Conservation (phyloP, 2,329 filamentous ascomycete species). For the Eutypella sp. region DNA sequence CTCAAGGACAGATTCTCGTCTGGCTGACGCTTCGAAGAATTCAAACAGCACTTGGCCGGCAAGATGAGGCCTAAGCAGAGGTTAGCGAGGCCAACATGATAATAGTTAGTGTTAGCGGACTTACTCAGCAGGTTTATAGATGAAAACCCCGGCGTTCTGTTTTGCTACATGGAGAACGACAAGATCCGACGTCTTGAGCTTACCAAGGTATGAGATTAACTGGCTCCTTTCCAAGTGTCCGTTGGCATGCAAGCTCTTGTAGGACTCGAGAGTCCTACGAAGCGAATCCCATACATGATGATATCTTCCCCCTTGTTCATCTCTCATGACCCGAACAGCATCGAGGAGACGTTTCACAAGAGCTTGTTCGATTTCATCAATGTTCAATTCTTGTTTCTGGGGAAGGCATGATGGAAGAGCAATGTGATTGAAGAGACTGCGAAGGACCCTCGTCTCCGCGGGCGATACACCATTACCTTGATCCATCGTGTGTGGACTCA, state of each 20-base stretch:
- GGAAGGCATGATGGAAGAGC: constrained; percentile 16
- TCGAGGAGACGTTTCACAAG: constrained; percentile 11
- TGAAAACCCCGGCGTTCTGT: constrained; percentile 17
- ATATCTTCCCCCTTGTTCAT: constrained; percentile 3
- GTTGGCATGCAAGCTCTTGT: constrained; percentile 10
- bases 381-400: constrained; percentile 8
- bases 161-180: constrained; percentile 15
- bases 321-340: constrained; percentile 9
- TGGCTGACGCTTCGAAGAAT: constrained; percentile 50
- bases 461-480: too few relatives aligned
- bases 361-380: constrained; percentile 9
- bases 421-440: constrained; percentile 16
- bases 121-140: constrained; percentile 12
- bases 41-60: constrained; percentile 41
- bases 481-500: too few relatives aligned
- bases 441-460: constrained; percentile 6
- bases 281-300: constrained; percentile 11
- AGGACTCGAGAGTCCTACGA: constrained; percentile 6
- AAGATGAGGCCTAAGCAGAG: constrained; percentile 4
- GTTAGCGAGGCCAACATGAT: background rate
- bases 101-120: background rate
- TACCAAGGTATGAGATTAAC: constrained; percentile 7
- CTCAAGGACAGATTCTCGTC: constrained; percentile 41
- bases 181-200: constrained; percentile 8
- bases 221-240: constrained; percentile 14